A percentile compares a stretch with the other conserved stretches of the same genome.
Evolutionary conservation across 495 filamentous ascomycete genomes (phyloP).

Genomic region (Venustampulla echinocandica): DNA sequence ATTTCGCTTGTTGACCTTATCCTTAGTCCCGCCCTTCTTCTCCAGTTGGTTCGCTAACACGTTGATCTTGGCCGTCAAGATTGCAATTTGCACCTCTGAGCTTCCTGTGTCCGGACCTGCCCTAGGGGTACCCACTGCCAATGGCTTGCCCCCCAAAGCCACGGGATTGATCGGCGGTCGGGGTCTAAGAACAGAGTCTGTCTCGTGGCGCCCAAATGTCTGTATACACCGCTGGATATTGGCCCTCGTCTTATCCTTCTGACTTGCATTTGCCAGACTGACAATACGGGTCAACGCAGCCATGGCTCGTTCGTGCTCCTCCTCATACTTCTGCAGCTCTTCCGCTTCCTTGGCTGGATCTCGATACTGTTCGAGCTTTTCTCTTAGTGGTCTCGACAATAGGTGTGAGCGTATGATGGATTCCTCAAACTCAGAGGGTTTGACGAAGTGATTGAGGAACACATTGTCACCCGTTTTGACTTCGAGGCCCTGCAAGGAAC

Average conservation of each 20-base stretch:
- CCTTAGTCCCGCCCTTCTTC: conserved; percentile 45
- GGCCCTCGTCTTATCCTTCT: conserved; percentile 64
- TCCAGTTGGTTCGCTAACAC: conserved; percentile 59
- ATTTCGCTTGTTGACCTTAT: conserved; percentile 93
- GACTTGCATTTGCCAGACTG: conserved; percentile 61
- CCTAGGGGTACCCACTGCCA: conserved; percentile 49
- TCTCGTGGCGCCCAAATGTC: conserved; percentile 82
- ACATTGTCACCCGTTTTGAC: conserved; percentile 29
- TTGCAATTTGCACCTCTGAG: conserved; percentile 93
- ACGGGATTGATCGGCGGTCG: conserved; percentile 27
- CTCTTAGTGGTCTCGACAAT: conserved; percentile 48
- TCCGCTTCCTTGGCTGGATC: conserved; percentile 41
- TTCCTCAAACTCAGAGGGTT: conserved; percentile 49
- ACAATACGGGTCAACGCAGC: conserved; percentile 70
- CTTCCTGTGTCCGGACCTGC: conserved; percentile 87
- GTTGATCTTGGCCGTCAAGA: conserved; percentile 89
- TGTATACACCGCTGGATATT: conserved; percentile 79
- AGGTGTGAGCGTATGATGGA: conserved; percentile 55
- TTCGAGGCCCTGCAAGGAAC: conserved; percentile 15
- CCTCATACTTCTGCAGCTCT: conserved; percentile 27
- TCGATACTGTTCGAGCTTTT: conserved; percentile 25
- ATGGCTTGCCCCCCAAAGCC: conserved; percentile 21
- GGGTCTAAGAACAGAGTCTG: conserved; percentile 58
- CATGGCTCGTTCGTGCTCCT: conserved; percentile 44
- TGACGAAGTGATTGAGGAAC: conserved; percentile 67